Base-by-base conservation (phyloP, 2,329 filamentous ascomycete species). In the Thielaviopsis euricoi region DNA sequence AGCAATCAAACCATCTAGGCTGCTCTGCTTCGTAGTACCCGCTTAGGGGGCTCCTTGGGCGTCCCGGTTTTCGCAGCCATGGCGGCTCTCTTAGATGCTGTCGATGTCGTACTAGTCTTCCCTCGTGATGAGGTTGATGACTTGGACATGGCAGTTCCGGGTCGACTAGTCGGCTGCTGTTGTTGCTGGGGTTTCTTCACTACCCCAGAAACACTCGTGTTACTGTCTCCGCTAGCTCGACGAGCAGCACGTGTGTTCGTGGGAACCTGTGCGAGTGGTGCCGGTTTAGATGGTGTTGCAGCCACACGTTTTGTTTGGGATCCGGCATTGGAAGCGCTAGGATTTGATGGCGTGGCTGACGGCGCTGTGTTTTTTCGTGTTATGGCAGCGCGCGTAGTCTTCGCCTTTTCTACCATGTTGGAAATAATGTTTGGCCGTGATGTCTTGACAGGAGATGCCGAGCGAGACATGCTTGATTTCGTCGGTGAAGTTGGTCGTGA, bases 331-430 rank as follows among this genome's bases (percentile, higher is more conserved):
- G 70, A 65, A 6, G 69, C 72, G 1, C 76, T 76, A 2, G 73
- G 70, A 10, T 71, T 66, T 0, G 74, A 74, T 64, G 70, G 76
- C 2, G 70, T 65, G 6, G 69, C 72, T 0, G 76, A 76, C 2
- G 73, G 70, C 9, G 71, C 66, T 0, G 74, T 74, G 3, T 71
- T 65, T 63, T 77, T 80, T 40, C 73, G 74, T 9, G 73, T 64
- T 22, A 71, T 69, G n/a, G 72, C 70, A 48, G 74, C 71, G 6
- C 79, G 75, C 10, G 77, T 76, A 1, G 74, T 73, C 65, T 82
- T 80, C 53, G 80, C 76, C 69, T 79, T 79, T 65, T 83, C 75
- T 50, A 82, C 74, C 79, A 82, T 78, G 64, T 71, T 76, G 62
- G 76, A 75, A 52, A 82, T 67, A 49, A 79, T 67, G 37, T 60